phyloP scores from a whole-genome alignment of 2,329 filamentous ascomycete species.

The Penicillium corylophilum region DNA sequence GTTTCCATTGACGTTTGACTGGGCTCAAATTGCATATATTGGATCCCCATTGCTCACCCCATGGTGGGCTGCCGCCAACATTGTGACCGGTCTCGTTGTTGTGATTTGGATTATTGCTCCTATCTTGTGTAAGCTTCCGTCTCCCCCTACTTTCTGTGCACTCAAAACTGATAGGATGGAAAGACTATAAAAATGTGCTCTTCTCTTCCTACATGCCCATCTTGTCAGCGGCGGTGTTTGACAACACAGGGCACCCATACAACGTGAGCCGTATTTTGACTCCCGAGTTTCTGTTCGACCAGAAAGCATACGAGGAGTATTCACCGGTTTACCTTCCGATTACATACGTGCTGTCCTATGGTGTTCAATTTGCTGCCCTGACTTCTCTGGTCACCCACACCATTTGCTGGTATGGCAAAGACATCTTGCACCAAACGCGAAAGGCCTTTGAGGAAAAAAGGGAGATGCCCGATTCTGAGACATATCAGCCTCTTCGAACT shows the following conservation, averaged over 20 bases:
- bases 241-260: slow-evolving; percentile 77
- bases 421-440: slow-evolving; percentile 76
- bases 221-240: slow-evolving; percentile 78
- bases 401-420: slow-evolving; percentile 77
- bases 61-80: slow-evolving; percentile 84
- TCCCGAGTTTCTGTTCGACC: slow-evolving; percentile 73
- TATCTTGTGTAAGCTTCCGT: slow-evolving; percentile 57
- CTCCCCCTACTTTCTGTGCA: not conserved
- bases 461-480: slow-evolving; percentile 48
- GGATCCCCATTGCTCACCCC: slow-evolving; percentile 80
- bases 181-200: slow-evolving; percentile 72
- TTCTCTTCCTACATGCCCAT: slow-evolving; percentile 86
- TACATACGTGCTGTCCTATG: slow-evolving; percentile 84
- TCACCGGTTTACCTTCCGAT: slow-evolving; percentile 82
- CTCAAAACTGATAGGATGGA: slow-evolving; percentile 10
- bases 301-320: slow-evolving; percentile 73
- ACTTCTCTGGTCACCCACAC: slow-evolving; percentile 79
- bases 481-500: slow-evolving; percentile 54
- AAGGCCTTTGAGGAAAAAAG: slow-evolving; percentile 64
- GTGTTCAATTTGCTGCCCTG: slow-evolving; percentile 79
- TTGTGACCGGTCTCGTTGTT: slow-evolving; percentile 73
- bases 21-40: slow-evolving; percentile 86
- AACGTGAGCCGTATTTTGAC: slow-evolving; percentile 79
- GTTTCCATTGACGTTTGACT: slow-evolving; percentile 85
- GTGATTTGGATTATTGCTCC: slow-evolving; percentile 86